Evolutionary conservation across 2,329 filamentous ascomycete species (phyloP).

Genomic region (Lachnellula arida): DNA sequence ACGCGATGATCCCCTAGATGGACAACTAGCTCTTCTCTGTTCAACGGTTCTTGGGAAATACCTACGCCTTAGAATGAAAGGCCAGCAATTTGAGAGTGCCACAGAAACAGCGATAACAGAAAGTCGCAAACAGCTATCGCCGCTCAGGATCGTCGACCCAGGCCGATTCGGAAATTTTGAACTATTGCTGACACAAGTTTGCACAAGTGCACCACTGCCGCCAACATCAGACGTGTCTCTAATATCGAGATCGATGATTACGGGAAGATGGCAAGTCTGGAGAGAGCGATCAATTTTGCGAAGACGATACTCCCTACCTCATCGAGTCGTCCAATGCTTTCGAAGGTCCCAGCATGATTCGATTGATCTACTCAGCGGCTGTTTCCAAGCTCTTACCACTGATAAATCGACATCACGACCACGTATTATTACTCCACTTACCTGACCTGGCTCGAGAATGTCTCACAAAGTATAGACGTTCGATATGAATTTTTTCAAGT

Average conservation of each 20-base stretch:
- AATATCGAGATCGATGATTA: conserved; percentile 28
- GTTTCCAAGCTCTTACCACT: conserved; percentile 9
- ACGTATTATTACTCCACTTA: too few relatives aligned
- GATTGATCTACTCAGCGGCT: conserved; percentile 23
- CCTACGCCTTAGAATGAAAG: conserved; percentile 23
- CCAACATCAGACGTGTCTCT: conserved; percentile 25
- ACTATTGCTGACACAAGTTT: conserved; percentile 19
- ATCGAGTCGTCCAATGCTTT: conserved; percentile 19
- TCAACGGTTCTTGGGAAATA: conserved; percentile 25
- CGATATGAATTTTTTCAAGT: too few relatives aligned
- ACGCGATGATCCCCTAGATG: conserved; percentile 7
- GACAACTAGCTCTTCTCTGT: conserved; percentile 20
- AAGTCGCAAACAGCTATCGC: conserved; percentile 15
- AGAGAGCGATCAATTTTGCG: conserved; percentile 16
- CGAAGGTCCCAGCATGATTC: conserved; percentile 15
- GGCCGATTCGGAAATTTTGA: conserved; percentile 15
- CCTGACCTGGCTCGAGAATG: too few relatives aligned
- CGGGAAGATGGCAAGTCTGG: conserved; percentile 22
- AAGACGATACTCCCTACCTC: conserved; percentile 18
- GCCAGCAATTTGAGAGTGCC: conserved; percentile 27
- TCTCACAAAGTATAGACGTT: too few relatives aligned
- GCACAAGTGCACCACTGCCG: conserved; percentile 25
- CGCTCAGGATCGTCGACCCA: conserved; percentile 14
- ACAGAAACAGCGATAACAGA: conserved; percentile 21
- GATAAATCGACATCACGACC: background rate